Evolutionary conservation across 148 eudicot species (phyloP).

Genomic region (Camellia japonica): DNA sequence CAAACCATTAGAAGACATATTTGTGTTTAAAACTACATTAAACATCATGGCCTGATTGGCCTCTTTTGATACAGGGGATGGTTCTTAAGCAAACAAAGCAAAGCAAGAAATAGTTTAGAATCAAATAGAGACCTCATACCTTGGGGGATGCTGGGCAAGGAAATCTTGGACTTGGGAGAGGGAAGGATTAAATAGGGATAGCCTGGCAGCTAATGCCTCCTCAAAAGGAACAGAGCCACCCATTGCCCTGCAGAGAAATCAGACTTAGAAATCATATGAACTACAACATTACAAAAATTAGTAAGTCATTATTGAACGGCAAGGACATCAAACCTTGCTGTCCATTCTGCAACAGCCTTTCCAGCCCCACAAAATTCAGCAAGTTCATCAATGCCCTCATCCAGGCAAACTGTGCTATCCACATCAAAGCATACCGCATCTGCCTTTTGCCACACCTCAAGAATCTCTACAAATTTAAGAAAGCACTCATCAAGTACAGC

Average conservation of each 20-base stretch:
- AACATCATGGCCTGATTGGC: not conserved
- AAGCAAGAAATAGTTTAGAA: not conserved
- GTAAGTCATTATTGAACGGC: constrained; percentile 6
- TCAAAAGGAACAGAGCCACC: constrained; percentile 82
- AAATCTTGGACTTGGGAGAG: constrained; percentile 60
- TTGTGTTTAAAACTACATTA: not conserved
- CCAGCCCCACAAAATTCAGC: constrained; percentile 98
- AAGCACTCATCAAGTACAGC: not conserved
- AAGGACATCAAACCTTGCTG: constrained; percentile 58
- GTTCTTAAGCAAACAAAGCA: not conserved
- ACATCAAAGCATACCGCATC: constrained; percentile 96
- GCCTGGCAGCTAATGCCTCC: constrained; percentile 72
- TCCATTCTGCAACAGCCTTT: constrained; percentile 96
- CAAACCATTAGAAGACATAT: not conserved
- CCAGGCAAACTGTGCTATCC: constrained; percentile 94
- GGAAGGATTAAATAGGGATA: constrained; percentile 76
- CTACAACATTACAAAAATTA: not conserved
- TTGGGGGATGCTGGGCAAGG: constrained; percentile 72
- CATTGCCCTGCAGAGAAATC: constrained; percentile 65
- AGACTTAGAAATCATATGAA: not conserved
- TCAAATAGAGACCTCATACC: constrained; percentile 33
- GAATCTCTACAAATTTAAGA: constrained; percentile 51
- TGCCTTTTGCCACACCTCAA: constrained; percentile 67
- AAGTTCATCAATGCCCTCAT: constrained; percentile 96
- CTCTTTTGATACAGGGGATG: not conserved